A percentile compares a stretch with the other conserved stretches of the same genome.
phyloP scores from a whole-genome alignment of 306 rosid genomes.

The Trifolium pratense region DNA sequence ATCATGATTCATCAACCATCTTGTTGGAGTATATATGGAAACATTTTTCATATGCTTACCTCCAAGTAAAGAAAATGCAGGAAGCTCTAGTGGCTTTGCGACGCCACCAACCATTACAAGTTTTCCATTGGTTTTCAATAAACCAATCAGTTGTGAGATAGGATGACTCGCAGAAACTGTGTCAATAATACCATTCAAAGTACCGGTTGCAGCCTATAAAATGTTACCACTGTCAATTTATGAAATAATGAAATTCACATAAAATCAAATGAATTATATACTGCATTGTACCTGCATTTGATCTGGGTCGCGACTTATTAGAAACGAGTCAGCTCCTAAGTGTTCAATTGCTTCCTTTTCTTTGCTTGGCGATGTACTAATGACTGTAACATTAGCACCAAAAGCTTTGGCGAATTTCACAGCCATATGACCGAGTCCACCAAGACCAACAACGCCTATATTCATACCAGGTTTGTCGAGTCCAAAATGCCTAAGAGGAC shows the following conservation, averaged over 20 bases:
- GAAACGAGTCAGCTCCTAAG: constrained; percentile 31
- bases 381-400: background rate
- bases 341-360: constrained; percentile 3
- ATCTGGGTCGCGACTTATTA: constrained; percentile 47
- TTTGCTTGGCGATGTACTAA: background rate
- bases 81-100: constrained; percentile 44
- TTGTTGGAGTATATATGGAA: too few species aligned
- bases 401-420: background rate
- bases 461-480: constrained; percentile 24
- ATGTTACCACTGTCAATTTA: background rate
- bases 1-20: too few species aligned
- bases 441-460: background rate
- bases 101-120: constrained; percentile 47
- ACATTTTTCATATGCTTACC: too few species aligned
- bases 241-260: background rate
- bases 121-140: constrained; percentile 47
- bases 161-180: constrained; percentile 35
- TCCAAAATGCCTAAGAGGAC: constrained; percentile 52
- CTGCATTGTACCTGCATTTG: constrained; percentile 42
- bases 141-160: constrained; percentile 30
- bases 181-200: constrained; percentile 43
- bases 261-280: too few species aligned
- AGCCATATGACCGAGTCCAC: constrained; percentile 12
- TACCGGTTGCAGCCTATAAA: constrained; percentile 25
- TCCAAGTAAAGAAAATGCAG: constrained; percentile 27